These are phyloP conservation scores for Mrakia hoshinonis DNA, from an alignment of 768 basidiomycete species.

Conservation along the genomic window DNA sequence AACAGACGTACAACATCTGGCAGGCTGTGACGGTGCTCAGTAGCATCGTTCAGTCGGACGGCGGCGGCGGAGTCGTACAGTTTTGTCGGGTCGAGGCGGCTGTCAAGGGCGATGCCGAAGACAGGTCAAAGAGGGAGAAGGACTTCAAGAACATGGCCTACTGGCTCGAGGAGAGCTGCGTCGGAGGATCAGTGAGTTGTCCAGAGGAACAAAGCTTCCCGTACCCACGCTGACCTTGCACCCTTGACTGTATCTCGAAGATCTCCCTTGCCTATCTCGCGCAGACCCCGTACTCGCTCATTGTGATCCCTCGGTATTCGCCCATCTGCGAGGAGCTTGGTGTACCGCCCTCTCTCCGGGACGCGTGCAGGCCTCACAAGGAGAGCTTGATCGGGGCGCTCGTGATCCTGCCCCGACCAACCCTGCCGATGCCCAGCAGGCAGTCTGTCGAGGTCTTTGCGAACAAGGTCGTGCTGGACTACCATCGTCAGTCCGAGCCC, in stretches of 20 bases:
- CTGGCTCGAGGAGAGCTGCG: slow-evolving; percentile 5
- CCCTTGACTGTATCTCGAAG: not conserved
- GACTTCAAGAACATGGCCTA: not conserved
- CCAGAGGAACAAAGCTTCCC: too few relatives aligned
- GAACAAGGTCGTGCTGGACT: not conserved
- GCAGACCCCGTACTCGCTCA: not conserved
- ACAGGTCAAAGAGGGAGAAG: not conserved
- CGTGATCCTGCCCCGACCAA: not conserved
- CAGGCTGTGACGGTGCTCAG: not conserved
- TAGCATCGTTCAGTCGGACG: not conserved
- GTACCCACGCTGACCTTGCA: not conserved
- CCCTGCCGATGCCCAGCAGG: not conserved
- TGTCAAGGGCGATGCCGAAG: not conserved
- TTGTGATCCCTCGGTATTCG: not conserved
- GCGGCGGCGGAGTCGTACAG: not conserved
- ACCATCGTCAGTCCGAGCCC: not conserved
- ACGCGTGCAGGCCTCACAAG: not conserved
- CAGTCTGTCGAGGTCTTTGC: not conserved
- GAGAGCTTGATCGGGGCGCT: not conserved
- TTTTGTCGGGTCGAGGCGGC: not conserved
- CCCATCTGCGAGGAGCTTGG: not conserved
- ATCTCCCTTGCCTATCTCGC: not conserved
- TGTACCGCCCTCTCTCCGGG: not conserved
- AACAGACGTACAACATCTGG: not conserved
- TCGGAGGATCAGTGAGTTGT: slow-evolving; percentile 1